Evolutionary conservation across 2,329 filamentous ascomycete species (phyloP), one percentile per base, ranked within the genome.

Genomic region (Arthrobotrys musiformis): DNA sequence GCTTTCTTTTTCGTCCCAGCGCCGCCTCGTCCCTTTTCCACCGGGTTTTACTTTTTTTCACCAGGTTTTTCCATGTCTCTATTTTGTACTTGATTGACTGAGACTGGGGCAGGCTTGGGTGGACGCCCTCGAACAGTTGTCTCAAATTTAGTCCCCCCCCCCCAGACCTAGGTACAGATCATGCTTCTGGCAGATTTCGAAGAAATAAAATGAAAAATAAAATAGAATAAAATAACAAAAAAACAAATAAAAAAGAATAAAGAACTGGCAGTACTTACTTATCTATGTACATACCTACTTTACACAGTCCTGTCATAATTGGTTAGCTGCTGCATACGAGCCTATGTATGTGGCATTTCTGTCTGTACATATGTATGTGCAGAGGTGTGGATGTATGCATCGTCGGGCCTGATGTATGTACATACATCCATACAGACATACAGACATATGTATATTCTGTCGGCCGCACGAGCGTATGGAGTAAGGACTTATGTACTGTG

Each of bases 141-240:
- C 72, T 76, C 72, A 76, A 46, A 70, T 76, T 75, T 76, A 76
- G 64, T 70, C 64, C 42, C 68, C 72, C 63, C 48, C 62, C 13
- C 13, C 30, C 30, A 9, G 4, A 33, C 30, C 4, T 33, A 17
- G 26, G 2, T 30, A 19, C 19, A 35, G 17, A 33, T 28, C 2
- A 35, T n/a, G 2, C 54, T 22, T 58, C 52, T 17, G n/a, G 13
- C 15, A 58, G 19, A 17, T 17, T n/a, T n/a, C n/a, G n/a, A n/a
- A n/a, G n/a, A n/a, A 58, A 40, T 1, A 19, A 2, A 35, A 52
- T 4, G 35, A 35, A 2, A 30, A 33, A 30, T 22, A 37, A 24
- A 30, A n/a, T 0, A 35, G n/a, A 28, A n/a, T 26, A 40, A 37
- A 40, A n/a, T 17, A 58, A 40, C 2, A 19, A 2, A 35, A 52